Base-by-base conservation (phyloP, 441 rosid genomes). In the Brassica hybrid region DNA sequence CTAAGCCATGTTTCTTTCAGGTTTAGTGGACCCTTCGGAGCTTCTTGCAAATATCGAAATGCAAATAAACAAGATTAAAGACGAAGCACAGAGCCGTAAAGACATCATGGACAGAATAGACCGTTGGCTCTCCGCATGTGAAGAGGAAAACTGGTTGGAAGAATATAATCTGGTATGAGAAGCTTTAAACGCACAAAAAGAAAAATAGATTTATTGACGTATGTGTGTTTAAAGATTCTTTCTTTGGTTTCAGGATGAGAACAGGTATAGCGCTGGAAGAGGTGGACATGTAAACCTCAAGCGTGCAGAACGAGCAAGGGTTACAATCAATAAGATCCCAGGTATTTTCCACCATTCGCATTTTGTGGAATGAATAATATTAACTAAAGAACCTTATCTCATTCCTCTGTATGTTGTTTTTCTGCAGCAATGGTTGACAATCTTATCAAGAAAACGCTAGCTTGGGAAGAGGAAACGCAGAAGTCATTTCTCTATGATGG, bases 81-180 rank as follows among this genome's bases (percentile, higher is more conserved):
- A 88, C 2, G 94, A 89, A 82, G 94, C 91, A 48, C 59, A 72
- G 54, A 88, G 88, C 71, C 86, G 96, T 34, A 89, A 86, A 84
- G 96, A 91, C 41, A 91, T 91, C 73, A 88, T 89, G 90, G 94
- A 89, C 71, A 84, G 90, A 65, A 88, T 91, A 67, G 91, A 89
- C 18, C 81, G 89, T 67, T 91, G 96, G 94, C 94, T 91, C 32
- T 85, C 81, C 16, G 94, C 94, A 48, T 91, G 94, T 59, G 91
- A 89, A 74, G 96, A 91, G 78, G 96, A 91, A 34, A 88, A 86
- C 75, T 91, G 96, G 94, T 84, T 91, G 48, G 94, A 91, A 83
- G 91, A 88, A 69, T 91, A 91, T 76, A 88, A 83, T 75, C 89
- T 73, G 80, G 96, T 91, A 69, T 30, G 6, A 65, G 54, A 80